Evolutionary conservation across 768 basidiomycete species (phyloP).

Genomic region (Lactarius pseudohatsudake): DNA sequence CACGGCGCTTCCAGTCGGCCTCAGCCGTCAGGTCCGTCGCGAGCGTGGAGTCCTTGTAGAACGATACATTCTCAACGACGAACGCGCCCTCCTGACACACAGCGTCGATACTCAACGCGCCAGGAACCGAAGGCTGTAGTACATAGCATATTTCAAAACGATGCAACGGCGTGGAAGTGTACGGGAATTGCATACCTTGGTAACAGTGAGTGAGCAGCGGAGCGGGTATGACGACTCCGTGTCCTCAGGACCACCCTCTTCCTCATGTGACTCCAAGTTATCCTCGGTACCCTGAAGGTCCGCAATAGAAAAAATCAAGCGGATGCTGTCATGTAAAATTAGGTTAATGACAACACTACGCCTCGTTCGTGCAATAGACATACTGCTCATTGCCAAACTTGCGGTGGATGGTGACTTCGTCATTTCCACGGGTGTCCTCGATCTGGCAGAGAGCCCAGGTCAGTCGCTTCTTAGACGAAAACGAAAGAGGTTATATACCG

Average conservation of each 20-base stretch:
- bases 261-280: constrained; percentile 40
- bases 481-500: constrained; percentile 46
- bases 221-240: constrained; percentile 57
- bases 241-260: constrained; percentile 42
- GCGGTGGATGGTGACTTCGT: constrained; percentile 80
- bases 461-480: not conserved
- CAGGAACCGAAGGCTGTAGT: constrained; percentile 48
- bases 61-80: constrained; percentile 86
- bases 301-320: constrained; percentile 88
- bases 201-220: constrained; percentile 78
- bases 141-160: constrained; percentile 6
- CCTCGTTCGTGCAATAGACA: constrained; percentile 34
- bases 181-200: constrained; percentile 55
- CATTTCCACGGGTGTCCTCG: constrained; percentile 65
- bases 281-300: constrained; percentile 63
- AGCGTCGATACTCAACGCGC: constrained; percentile 78
- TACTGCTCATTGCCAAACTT: constrained; percentile 90
- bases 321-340: constrained; percentile 53
- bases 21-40: constrained; percentile 82
- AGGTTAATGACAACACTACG: not conserved
- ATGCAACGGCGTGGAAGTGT: constrained; percentile 7
- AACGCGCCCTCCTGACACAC: constrained; percentile 78
- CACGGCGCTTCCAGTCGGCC: constrained; percentile 91
- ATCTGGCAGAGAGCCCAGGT: constrained; percentile 45
- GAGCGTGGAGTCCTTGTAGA: constrained; percentile 69